A percentile compares a stretch with the other conserved stretches of the same genome.
Conservation (phyloP, 2,329 filamentous ascomycete genomes). For the Monosporascus cannonballus region DNA sequence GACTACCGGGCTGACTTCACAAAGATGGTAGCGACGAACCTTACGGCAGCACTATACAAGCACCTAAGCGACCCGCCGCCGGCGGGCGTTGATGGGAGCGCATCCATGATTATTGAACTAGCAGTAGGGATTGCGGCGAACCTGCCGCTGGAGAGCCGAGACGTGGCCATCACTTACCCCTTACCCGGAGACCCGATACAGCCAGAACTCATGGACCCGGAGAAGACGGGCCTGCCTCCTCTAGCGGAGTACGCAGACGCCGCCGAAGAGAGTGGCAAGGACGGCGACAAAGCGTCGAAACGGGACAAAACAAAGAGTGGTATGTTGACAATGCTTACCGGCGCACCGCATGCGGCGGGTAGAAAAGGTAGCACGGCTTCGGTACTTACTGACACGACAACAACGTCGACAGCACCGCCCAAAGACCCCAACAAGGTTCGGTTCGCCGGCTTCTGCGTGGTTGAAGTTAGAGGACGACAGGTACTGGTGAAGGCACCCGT, state of each 20-base stretch:
- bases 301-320: slow-evolving; percentile 41
- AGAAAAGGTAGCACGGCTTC: slow-evolving; percentile 29
- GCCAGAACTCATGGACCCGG: slow-evolving; percentile 76
- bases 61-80: slow-evolving; percentile 73
- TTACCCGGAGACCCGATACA: slow-evolving; percentile 67
- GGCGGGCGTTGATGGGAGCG: slow-evolving; percentile 76
- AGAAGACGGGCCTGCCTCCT: slow-evolving; percentile 62
- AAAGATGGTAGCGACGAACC: slow-evolving; percentile 59
- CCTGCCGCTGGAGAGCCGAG: slow-evolving; percentile 82
- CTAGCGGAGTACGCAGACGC: slow-evolving; percentile 39
- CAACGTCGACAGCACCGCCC: slow-evolving; percentile 26
- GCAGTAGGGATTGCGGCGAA: slow-evolving; percentile 81
- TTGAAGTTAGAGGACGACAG: slow-evolving; percentile 71
- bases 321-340: slow-evolving; percentile 34
- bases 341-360: slow-evolving; percentile 21
- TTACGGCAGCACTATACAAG: slow-evolving; percentile 64
- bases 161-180: slow-evolving; percentile 83
- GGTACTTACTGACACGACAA: slow-evolving; percentile 35
- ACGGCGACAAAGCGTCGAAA: slow-evolving; percentile 30
- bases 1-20: slow-evolving; percentile 65
- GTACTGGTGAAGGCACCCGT: slow-evolving; percentile 72
- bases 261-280: slow-evolving; percentile 30
- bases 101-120: slow-evolving; percentile 88
- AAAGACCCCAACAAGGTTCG: slow-evolving; percentile 55
- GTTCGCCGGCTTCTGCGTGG: slow-evolving; percentile 67